Percentiles rank a stretch among this genome's conserved stretches.
Conservation (phyloP, 1,139 yeast genomes). For the Hemisphaericaspora lyxosophila region DNA sequence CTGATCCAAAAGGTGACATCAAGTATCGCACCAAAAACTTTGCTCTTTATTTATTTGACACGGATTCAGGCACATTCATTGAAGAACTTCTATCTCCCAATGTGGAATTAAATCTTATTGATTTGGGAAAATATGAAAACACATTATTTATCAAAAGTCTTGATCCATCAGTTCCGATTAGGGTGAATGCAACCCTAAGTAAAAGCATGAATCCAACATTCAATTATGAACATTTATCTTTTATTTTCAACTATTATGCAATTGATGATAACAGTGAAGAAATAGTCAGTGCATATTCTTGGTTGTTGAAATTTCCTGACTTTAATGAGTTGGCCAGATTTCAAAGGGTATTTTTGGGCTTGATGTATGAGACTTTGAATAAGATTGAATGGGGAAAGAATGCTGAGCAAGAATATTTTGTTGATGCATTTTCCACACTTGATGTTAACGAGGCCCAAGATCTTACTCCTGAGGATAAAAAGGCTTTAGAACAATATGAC, state of each 20-base stretch:
- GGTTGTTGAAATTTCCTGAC: conserved; percentile 56
- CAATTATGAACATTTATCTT: conserved; percentile 55
- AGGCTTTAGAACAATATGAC: conserved; percentile 12
- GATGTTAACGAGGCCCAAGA: conserved; percentile 31
- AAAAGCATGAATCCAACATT: conserved; percentile 65
- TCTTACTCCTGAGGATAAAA: conserved; percentile 22
- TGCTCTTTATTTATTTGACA: conserved; percentile 56
- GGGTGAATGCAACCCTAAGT: conserved; percentile 45
- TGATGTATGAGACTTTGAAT: conserved; percentile 64
- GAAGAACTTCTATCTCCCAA: conserved; percentile 29
- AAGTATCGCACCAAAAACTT: conserved; percentile 16
- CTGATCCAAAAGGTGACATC: conserved; percentile 15
- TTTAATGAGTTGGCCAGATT: conserved; percentile 46
- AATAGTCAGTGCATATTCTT: conserved; percentile 52
- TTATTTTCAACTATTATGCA: conserved; percentile 60
- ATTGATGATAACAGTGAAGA: conserved; percentile 20
- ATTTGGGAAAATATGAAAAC: conserved; percentile 53
- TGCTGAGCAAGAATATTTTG: conserved; percentile 23
- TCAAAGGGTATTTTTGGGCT: conserved; percentile 50
- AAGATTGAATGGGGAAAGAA: conserved; percentile 44
- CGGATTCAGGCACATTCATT: conserved; percentile 50
- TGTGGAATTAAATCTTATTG: conserved; percentile 36
- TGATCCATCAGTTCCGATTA: conserved; percentile 12
- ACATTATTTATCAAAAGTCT: conserved; percentile 43
- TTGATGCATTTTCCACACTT: conserved; percentile 30